phyloP scores from a whole-genome alignment of 1,284 basidiomycete genomes.

The Ganoderma sinense region DNA sequence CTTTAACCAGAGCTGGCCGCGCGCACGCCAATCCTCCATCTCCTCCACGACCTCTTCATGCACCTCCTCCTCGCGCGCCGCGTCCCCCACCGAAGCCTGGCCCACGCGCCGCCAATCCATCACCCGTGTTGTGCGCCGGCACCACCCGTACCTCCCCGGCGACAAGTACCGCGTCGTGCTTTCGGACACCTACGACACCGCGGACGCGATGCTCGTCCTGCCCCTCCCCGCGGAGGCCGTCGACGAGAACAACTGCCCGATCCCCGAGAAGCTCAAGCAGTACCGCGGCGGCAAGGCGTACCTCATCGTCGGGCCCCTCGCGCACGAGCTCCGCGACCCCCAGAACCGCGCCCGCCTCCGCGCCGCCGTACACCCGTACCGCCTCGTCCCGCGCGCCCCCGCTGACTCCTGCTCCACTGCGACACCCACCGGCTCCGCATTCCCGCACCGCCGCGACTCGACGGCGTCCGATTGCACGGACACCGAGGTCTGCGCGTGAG shows the following conservation, averaged over 20 bases:
- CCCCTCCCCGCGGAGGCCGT: conserved; percentile 22
- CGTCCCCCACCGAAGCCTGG: conserved; percentile 29
- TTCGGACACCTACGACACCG: conserved; percentile 35
- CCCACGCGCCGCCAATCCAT: conserved; percentile 30
- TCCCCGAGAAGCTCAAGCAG: conserved; percentile 17
- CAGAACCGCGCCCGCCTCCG: conserved; percentile 51
- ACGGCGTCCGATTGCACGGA: conserved; percentile 8
- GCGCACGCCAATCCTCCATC: conserved; percentile 43
- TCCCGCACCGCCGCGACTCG: conserved; percentile 10
- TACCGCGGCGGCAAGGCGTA: conserved; percentile 37
- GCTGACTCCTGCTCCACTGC: conserved; percentile 3
- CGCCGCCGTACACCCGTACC: conserved; percentile 63
- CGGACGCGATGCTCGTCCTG: conserved; percentile 28
- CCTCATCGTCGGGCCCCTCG: conserved; percentile 54
- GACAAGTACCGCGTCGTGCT: conserved; percentile 54
- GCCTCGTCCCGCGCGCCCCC: conserved; percentile 34
- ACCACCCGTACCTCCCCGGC: conserved; percentile 25
- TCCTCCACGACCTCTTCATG: conserved; percentile 37
- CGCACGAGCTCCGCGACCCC: conserved; percentile 44
- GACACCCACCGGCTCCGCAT: conserved; percentile 13
- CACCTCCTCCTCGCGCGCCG: conserved; percentile 33
- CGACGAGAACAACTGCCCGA: conserved; percentile 20
- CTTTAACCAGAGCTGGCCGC: conserved; percentile 26
- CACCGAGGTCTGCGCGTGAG: conserved; percentile 7
- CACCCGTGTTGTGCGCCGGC: conserved; percentile 30